Base-by-base conservation (phyloP, 2,329 filamentous ascomycete genomes). In the Aspergillus sp. region DNA sequence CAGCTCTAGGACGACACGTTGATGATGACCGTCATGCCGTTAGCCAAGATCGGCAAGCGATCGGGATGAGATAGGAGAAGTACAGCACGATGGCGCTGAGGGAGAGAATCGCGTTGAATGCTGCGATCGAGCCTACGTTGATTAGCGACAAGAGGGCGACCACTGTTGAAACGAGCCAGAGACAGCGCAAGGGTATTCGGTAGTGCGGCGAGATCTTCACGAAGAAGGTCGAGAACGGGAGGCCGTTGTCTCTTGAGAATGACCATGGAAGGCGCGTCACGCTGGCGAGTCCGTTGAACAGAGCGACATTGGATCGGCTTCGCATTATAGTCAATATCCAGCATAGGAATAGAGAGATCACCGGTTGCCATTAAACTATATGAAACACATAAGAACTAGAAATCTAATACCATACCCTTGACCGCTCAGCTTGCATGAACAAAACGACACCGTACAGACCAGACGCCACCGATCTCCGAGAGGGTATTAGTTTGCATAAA, bases 1-100 rank as follows among this genome's bases (percentile, higher is more conserved):
- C 80, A 88, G 62, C 67, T 88, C 14, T 89, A 83, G 83, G 83
- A 86, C 45, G 83, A 89, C 53, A 89, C 83, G 4, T 67, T 89
- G 27, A 88, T 89, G 82, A 89, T 89, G 83, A 86, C 81, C 1
- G 82, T 86, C 5, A 63, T 88, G 58, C 83, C 83, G 2, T 66
- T 88, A 12, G 82, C 81, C 13, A 88, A 88, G 63, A 86, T 86
- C 40, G 83, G 2, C 43, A 59, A 11, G 52, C 42, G 27, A 67
- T 61, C 4, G 41, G 43, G 8, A 71, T 58, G 27, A 72, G 58
- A 45, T 72, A 73, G 13, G 66, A 69, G 24, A 61, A 60, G 20
- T 71, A 63, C 12, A 72, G 55, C 1, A 63, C 63, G 19, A 60
- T 60, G 26, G 68, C 56, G 6, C 61, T 62, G 8, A 74, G 54